Conservation (phyloP, 2,329 filamentous ascomycete species). For the Fusarium circinatum region DNA sequence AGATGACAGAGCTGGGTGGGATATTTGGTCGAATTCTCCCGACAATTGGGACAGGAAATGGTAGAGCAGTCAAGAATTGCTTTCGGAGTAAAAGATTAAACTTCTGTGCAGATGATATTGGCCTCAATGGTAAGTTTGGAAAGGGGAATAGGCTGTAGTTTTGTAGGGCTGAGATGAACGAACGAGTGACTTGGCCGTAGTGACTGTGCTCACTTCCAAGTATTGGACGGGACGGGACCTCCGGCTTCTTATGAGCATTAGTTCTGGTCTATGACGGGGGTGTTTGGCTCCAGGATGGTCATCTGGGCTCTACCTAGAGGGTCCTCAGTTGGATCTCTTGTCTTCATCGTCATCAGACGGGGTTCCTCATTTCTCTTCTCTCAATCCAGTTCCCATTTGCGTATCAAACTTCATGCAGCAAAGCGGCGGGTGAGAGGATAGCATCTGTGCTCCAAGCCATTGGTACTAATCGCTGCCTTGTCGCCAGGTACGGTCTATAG, state of each 20-base stretch:
- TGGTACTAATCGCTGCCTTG: constrained; percentile 15
- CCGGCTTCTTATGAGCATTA: constrained; percentile 38
- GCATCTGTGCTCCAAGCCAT: constrained; percentile 14
- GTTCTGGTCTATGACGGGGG: constrained; percentile 16
- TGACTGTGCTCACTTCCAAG: constrained; percentile 10
- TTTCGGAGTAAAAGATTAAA: not conserved
- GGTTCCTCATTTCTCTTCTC: constrained; percentile 39
- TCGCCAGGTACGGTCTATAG: constrained; percentile 30
- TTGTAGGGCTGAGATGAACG: constrained; percentile 38
- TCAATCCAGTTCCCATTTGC: constrained; percentile 20
- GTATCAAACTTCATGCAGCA: constrained; percentile 15
- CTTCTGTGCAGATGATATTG: constrained; percentile 1
- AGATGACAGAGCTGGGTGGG: not conserved
- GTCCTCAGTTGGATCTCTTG: constrained; percentile 7
- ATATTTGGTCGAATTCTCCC: not conserved
- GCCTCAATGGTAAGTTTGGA: not conserved
- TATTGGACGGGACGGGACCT: constrained; percentile 36
- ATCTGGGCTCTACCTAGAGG: constrained; percentile 3
- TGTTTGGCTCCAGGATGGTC: constrained; percentile 11
- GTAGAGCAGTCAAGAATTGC: not conserved
- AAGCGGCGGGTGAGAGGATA: constrained; percentile 14
- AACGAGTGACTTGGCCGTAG: constrained; percentile 14
- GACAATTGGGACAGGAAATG: not conserved
- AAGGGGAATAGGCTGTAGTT: constrained; percentile 12
- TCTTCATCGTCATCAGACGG: constrained; percentile 22